These are phyloP conservation scores for Panicum miliaceum DNA, from an alignment of 176 grass and related monocot species.

Conservation along the genomic window DNA sequence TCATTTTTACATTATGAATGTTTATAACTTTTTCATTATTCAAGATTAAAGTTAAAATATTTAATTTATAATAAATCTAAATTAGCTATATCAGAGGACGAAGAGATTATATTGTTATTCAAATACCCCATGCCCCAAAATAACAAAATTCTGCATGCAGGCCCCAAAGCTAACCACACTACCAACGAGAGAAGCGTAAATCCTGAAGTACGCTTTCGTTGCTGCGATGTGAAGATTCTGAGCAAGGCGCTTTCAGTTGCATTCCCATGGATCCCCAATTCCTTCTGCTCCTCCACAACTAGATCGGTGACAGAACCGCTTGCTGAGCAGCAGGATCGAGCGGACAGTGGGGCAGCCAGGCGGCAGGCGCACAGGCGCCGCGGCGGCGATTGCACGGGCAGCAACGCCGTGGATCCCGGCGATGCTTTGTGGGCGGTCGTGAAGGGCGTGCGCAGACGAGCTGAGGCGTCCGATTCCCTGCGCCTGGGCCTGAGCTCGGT, in stretches of 20 bases:
- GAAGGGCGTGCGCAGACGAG: background rate
- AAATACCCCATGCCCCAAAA: too few species aligned
- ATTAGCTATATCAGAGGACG: too few species aligned
- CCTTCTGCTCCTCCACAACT: background rate
- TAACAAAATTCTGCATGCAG: too few species aligned
- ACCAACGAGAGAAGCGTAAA: background rate
- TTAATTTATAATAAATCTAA: too few species aligned
- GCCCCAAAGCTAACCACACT: too few species aligned
- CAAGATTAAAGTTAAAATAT: too few species aligned
- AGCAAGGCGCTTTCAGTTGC: slow-evolving; percentile 2
- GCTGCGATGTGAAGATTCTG: background rate
- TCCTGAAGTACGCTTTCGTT: background rate
- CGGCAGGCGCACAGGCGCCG: background rate
- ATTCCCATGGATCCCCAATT: slow-evolving; percentile 9
- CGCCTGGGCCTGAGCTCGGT: background rate
- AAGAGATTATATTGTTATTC: too few species aligned
- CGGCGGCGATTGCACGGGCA: background rate
- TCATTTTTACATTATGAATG: too few species aligned
- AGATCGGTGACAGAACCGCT: slow-evolving; percentile 1
- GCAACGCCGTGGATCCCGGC: background rate
- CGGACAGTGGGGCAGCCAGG: background rate
- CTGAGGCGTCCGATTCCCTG: background rate
- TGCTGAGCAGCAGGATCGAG: background rate
- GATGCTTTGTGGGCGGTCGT: background rate
- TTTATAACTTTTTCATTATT: too few species aligned